Percentiles rank a stretch among this genome's conserved stretches.
Evolutionary conservation across 1,284 basidiomycete species (phyloP).

Genomic region (Paramarasmius palmivorus): DNA sequence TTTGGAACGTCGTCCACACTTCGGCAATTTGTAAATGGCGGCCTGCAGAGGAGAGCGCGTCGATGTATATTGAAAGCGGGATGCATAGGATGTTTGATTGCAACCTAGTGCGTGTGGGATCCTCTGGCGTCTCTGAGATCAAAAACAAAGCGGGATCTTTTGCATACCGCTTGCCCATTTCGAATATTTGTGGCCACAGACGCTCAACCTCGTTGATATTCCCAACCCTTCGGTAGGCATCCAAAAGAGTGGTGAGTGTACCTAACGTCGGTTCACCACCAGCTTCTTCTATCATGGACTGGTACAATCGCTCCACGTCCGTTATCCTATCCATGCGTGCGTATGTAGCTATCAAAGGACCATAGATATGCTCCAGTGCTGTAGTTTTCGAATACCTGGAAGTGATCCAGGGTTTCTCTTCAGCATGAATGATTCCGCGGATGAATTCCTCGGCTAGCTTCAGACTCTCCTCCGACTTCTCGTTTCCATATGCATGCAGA

Average conservation of each 20-base stretch:
- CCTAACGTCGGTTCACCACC: constrained; percentile 61
- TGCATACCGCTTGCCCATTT: constrained; percentile 47
- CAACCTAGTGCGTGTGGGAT: constrained; percentile 24
- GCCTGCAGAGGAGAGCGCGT: constrained; percentile 70
- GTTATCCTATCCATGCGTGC: constrained; percentile 46
- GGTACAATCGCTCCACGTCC: constrained; percentile 60
- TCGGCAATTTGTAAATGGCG: constrained; percentile 62
- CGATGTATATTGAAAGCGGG: constrained; percentile 86
- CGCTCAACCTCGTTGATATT: constrained; percentile 59
- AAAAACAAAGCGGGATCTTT: constrained; percentile 31
- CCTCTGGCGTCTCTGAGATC: constrained; percentile 21
- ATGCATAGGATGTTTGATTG: constrained; percentile 67
- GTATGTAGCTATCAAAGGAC: constrained; percentile 65
- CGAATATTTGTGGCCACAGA: constrained; percentile 74
- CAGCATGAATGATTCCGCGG: constrained; percentile 40
- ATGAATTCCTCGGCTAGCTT: constrained; percentile 65
- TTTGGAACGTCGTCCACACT: constrained; percentile 69
- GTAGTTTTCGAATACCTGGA: constrained; percentile 37
- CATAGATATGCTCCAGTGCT: constrained; percentile 57
- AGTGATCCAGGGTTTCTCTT: constrained; percentile 39
- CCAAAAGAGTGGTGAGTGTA: constrained; percentile 69
- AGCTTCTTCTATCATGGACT: constrained; percentile 49
- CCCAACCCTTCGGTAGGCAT: constrained; percentile 68
- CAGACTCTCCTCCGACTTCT: constrained; percentile 48
- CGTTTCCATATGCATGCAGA: constrained; percentile 59